Percentiles rank a stretch among this genome's conserved stretches.
Evolutionary conservation across 73 alveolate genomes (phyloP).

Genomic region (Paramecium pentaurelia): DNA sequence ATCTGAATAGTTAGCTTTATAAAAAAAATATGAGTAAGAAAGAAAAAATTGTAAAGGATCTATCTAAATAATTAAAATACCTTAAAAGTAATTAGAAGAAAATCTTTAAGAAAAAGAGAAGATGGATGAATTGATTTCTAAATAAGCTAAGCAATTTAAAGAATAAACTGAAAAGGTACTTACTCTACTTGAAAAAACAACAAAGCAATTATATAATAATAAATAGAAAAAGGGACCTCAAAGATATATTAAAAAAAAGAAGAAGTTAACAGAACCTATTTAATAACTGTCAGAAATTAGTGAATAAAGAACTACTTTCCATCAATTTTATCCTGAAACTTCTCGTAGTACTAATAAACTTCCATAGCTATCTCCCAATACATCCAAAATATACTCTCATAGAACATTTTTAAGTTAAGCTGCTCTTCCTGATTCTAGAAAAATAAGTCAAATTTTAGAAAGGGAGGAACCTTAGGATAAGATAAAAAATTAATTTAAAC

Average conservation of each 20-base stretch:
- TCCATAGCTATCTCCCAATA: slow-evolving; percentile 15
- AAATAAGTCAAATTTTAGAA: background rate
- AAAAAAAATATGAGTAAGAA: background rate
- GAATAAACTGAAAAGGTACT: slow-evolving; percentile 7
- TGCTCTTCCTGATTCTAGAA: background rate
- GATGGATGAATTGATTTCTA: background rate
- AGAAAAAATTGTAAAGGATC: background rate
- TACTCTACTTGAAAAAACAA: background rate
- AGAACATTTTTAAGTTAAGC: background rate
- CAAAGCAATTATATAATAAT: background rate
- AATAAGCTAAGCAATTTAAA: background rate
- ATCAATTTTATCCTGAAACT: background rate
- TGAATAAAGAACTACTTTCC: background rate
- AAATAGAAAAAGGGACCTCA: background rate
- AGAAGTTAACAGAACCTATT: background rate
- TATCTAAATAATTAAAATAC: background rate
- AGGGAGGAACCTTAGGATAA: background rate
- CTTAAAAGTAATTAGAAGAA: background rate
- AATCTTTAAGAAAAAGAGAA: background rate
- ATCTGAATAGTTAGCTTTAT: background rate
- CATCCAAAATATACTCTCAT: background rate
- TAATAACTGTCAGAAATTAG: background rate
- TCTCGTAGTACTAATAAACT: background rate
- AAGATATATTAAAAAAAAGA: background rate
- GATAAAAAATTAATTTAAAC: background rate